A percentile compares a stretch with the other conserved stretches of the same genome.
phyloP scores from a whole-genome alignment of 306 rosid genomes.

The Crotalaria pallida region DNA sequence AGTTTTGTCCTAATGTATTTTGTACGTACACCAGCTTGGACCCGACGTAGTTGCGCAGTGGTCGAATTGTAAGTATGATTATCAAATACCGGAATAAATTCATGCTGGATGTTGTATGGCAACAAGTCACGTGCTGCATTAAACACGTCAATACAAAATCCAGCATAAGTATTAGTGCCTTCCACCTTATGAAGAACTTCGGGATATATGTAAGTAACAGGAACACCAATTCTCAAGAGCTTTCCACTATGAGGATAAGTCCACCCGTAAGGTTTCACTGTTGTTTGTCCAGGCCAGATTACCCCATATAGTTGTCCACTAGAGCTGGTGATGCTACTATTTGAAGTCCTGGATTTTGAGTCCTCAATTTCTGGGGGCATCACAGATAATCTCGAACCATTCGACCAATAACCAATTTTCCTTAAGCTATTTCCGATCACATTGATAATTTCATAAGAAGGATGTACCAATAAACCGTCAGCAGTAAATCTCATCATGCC shows the following conservation, averaged over 20 bases:
- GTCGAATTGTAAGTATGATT: not conserved
- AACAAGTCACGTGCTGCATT: slow-evolving; percentile 25
- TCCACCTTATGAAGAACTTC: not conserved
- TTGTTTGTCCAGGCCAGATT: slow-evolving; percentile 56
- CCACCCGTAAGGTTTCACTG: slow-evolving; percentile 59
- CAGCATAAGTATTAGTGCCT: slow-evolving; percentile 38
- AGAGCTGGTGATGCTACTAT: not conserved
- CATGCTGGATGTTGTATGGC: slow-evolving; percentile 22
- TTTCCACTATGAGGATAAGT: slow-evolving; percentile 52
- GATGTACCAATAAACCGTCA: slow-evolving; percentile 31
- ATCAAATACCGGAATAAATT: slow-evolving; percentile 7
- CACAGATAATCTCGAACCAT: not conserved
- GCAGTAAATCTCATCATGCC: slow-evolving; percentile 26
- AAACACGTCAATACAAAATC: slow-evolving; percentile 48
- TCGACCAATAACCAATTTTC: slow-evolving; percentile 61
- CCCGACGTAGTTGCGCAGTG: slow-evolving; percentile 24
- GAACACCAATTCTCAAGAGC: slow-evolving; percentile 51
- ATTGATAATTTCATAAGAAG: slow-evolving; percentile 55
- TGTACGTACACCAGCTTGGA: slow-evolving; percentile 30
- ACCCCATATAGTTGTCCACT: slow-evolving; percentile 26
- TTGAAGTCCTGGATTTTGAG: not conserved
- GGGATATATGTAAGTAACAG: slow-evolving; percentile 38
- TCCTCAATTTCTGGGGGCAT: not conserved
- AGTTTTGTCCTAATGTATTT: not conserved
- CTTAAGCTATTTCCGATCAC: slow-evolving; percentile 42